Evolutionary conservation across 176 grass and related monocot species (phyloP).

Genomic region (Oryza officinalis): DNA sequence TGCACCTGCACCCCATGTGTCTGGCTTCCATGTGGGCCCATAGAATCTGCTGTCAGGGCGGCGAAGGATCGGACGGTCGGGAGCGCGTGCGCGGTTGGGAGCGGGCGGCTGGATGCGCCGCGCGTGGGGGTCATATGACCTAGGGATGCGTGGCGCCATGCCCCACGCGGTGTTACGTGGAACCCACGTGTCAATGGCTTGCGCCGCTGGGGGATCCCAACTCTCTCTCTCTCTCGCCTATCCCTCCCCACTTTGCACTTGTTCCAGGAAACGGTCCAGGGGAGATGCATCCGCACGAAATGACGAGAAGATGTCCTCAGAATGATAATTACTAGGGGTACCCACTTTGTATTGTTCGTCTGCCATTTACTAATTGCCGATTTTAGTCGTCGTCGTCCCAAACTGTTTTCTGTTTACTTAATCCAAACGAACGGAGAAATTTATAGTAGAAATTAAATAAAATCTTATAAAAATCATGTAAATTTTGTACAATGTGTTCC

Average conservation of each 20-base stretch:
- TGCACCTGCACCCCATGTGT: slow-evolving; percentile 21
- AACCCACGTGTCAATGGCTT: slow-evolving; percentile 42
- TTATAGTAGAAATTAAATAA: background rate
- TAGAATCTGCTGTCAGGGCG: background rate
- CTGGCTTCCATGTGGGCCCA: slow-evolving; percentile 23
- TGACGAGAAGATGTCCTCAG: background rate
- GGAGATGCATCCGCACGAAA: slow-evolving; percentile 16
- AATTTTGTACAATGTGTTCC: background rate
- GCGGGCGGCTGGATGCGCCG: background rate
- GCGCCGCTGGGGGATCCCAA: background rate
- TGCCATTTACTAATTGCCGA: background rate
- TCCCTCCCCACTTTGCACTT: background rate
- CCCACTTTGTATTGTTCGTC: no score
- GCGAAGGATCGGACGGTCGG: background rate
- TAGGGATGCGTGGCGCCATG: background rate
- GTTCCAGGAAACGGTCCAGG: slow-evolving; percentile 13
- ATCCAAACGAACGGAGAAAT: background rate
- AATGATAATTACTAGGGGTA: background rate
- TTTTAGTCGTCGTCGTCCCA: background rate
- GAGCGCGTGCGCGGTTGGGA: background rate
- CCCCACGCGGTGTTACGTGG: background rate
- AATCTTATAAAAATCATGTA: background rate
- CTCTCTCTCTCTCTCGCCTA: background rate
- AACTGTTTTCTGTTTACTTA: background rate
- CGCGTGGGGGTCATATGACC: background rate